These are phyloP conservation scores for Cydonia oblonga DNA, from an alignment of 331 rosid genomes.

Conservation along the genomic window DNA sequence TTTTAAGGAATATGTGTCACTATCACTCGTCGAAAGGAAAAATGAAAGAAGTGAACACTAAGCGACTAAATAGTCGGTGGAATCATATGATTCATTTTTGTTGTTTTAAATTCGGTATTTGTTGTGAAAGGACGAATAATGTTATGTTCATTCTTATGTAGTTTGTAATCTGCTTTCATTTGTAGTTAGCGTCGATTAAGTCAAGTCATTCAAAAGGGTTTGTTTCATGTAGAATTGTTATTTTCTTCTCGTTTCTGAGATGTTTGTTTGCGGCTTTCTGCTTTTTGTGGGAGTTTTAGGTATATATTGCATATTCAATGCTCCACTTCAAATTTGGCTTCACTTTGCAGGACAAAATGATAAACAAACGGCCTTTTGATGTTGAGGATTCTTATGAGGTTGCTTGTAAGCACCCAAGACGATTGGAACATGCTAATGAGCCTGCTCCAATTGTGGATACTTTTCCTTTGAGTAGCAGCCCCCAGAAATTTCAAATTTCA, in stretches of 20 bases:
- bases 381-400: constrained; percentile 23
- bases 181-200: not conserved
- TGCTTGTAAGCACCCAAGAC: constrained; percentile 23
- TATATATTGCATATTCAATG: not conserved
- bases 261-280: not conserved
- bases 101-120: not conserved
- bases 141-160: not conserved
- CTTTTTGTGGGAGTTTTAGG: not conserved
- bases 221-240: not conserved
- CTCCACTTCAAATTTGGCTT: constrained; percentile 3
- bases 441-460: not conserved
- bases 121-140: too few species aligned
- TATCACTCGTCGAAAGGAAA: not conserved
- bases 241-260: not conserved
- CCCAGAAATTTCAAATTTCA: constrained; percentile 9
- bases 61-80: not conserved
- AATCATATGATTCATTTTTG: too few species aligned
- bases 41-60: not conserved
- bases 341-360: constrained; percentile 17
- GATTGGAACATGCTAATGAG: constrained; percentile 9
- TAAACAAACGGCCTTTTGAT: constrained; percentile 17
- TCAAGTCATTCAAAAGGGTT: not conserved
- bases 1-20: not conserved
- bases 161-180: too few species aligned
- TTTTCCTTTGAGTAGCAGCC: not conserved